phyloP scores from a whole-genome alignment of 2,329 filamentous ascomycete species.

The Leptographium galeiforme region DNA sequence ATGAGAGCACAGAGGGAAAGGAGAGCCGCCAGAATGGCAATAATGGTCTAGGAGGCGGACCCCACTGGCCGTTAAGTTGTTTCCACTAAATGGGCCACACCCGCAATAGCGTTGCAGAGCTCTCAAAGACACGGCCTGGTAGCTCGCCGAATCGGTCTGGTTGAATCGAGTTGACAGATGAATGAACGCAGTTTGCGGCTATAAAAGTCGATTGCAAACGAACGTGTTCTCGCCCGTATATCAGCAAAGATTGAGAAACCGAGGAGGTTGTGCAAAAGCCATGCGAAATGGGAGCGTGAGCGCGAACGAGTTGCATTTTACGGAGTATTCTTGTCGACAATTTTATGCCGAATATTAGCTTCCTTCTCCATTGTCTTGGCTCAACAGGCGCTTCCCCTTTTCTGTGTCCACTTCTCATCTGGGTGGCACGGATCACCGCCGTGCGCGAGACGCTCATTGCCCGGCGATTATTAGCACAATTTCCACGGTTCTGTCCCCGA shows the following conservation, averaged over 20 bases:
- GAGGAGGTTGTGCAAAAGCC: no score
- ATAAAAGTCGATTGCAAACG: no score
- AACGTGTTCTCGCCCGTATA: no score
- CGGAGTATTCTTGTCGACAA: neutral
- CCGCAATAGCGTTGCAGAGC: neutral
- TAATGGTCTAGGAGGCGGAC: neutral
- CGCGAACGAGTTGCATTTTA: neutral
- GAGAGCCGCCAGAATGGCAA: neutral
- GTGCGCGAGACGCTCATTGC: neutral
- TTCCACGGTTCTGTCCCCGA: neutral
- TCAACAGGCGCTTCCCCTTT: neutral
- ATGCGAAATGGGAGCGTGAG: no score
- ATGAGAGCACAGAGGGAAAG: neutral
- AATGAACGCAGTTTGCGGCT: no score
- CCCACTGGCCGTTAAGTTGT: neutral
- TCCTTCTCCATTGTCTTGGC: neutral
- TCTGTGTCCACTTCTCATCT: neutral
- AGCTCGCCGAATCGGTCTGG: no score
- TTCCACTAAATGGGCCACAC: neutral
- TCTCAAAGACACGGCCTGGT: no score
- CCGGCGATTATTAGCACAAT: neutral
- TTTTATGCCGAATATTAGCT: neutral
- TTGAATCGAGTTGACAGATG: no score
- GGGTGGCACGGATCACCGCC: neutral
- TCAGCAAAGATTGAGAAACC: no score